A percentile compares a stretch with the other conserved stretches of the same genome.
phyloP scores from a whole-genome alignment of 805 yeast species.

The Metschnikowia borealis region DNA sequence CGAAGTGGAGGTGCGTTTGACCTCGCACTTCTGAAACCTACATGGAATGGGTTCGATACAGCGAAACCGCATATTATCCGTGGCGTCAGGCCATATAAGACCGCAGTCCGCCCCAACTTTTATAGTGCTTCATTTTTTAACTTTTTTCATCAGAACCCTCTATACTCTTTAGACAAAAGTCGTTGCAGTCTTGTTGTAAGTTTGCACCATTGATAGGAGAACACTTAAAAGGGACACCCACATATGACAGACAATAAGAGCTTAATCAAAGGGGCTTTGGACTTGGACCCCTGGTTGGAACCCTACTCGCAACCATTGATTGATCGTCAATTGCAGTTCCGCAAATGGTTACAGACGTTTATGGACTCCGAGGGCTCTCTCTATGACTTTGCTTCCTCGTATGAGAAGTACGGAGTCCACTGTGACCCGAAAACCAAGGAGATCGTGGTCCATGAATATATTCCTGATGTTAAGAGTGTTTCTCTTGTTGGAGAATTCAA shows the following conservation, averaged over 20 bases:
- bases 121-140: neutral
- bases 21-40: slow-evolving; percentile 3
- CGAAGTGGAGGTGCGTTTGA: neutral
- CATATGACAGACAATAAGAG: slow-evolving; percentile 4
- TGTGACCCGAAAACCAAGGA: slow-evolving; percentile 48
- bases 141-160: neutral
- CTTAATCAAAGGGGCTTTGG: slow-evolving; percentile 54
- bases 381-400: slow-evolving; percentile 69
- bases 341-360: slow-evolving; percentile 57
- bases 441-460: slow-evolving; percentile 75
- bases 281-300: slow-evolving; percentile 80
- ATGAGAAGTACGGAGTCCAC: slow-evolving; percentile 73
- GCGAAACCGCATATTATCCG: slow-evolving; percentile 1
- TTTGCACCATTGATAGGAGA: neutral
- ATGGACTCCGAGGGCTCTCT: slow-evolving; percentile 55
- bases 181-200: neutral
- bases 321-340: slow-evolving; percentile 63
- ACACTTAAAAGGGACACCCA: neutral
- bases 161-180: neutral
- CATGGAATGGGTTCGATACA: slow-evolving; percentile 2
- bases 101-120: slow-evolving; percentile 4
- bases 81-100: slow-evolving; percentile 4
- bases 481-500: slow-evolving; percentile 91
- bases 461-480: slow-evolving; percentile 79
- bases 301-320: slow-evolving; percentile 69